Percentiles rank a stretch among this genome's conserved stretches.
Evolutionary conservation across 176 grass and related monocot species (phyloP).

Genomic region (Carex cristatella): DNA sequence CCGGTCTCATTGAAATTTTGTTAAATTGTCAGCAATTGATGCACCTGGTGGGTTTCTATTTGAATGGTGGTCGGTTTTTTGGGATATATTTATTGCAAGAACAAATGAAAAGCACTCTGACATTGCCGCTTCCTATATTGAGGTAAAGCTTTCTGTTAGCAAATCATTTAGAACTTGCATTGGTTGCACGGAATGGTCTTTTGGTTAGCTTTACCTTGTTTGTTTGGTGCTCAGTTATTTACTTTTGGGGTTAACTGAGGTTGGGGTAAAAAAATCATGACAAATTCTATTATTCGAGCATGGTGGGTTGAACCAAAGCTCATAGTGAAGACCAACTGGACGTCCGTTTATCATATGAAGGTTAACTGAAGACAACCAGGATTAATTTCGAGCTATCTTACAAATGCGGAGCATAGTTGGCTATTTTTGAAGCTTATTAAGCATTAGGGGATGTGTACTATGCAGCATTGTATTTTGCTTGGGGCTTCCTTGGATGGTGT

Average conservation of each 20-base stretch:
- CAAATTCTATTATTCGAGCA: neutral
- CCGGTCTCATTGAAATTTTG: neutral
- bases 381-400: neutral
- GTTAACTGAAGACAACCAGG: neutral
- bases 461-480: neutral
- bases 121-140: conserved; percentile 93
- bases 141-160: conserved; percentile 36
- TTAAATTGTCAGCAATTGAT: conserved; percentile 69
- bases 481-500: neutral
- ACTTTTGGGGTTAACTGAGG: neutral
- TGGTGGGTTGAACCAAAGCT: neutral
- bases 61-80: conserved; percentile 99
- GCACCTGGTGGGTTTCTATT: conserved; percentile 99
- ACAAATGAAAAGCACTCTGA: conserved; percentile 99
- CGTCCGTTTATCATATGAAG: neutral
- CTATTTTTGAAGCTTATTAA: neutral
- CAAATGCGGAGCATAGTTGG: neutral
- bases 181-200: neutral
- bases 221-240: neutral
- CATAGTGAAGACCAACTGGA: too few species aligned
- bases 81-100: conserved; percentile 99
- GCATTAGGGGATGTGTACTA: neutral
- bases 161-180: neutral
- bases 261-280: neutral
- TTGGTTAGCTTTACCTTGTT: neutral